Base-by-base conservation (phyloP, 2,329 filamentous ascomycete species). In the Albophoma yamanashiensis region DNA sequence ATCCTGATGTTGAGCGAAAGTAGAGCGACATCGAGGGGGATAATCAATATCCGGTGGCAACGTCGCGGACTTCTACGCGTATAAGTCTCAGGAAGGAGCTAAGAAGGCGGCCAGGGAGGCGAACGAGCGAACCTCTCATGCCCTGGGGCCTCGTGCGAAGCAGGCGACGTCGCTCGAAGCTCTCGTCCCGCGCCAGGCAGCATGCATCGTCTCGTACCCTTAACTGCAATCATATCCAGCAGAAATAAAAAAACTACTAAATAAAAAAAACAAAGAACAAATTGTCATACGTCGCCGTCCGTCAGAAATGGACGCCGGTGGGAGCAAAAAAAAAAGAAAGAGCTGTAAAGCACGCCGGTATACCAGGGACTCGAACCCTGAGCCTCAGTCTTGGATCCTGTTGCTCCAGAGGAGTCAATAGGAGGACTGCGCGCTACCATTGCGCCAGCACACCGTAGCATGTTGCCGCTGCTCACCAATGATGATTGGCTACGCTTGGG, bases 291-390 rank as follows among this genome's bases (percentile, higher is more conserved):
- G 4, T 3, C 39, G 3, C 15, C 7, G 39, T 40, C 39, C n/a
- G 27, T 31, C 27, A 5, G 15, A 15, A 15, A 40, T 3, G 17
- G 17, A 20, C 17, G 39, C 17, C 20, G 39, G 15, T 9, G 39
- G 8, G 15, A 40, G 39, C 39, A 40, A 40, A 15, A 27, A 27
- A 40, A 50, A 50, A 38, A 59, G 27, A 40, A 50, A 50, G 27
- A 59, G 27, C 27, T 3, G 12, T 42, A 59, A 27, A 56, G 25
- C 47, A 59, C 50, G 47, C 57, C 70, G 70, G 66, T 70, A 66
- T 65, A 72, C 70, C 70, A 71, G 71, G 71, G 71, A 73, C 70
- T 73, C 71, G 71, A 73, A 73, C 71, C 71, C 71, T 72, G 69
- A 73, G 67, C 71, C 71, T 73, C 70, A 72, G 71, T 71, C 71